Conservation (phyloP, 139 green algal species). For the Volvox africanus region DNA sequence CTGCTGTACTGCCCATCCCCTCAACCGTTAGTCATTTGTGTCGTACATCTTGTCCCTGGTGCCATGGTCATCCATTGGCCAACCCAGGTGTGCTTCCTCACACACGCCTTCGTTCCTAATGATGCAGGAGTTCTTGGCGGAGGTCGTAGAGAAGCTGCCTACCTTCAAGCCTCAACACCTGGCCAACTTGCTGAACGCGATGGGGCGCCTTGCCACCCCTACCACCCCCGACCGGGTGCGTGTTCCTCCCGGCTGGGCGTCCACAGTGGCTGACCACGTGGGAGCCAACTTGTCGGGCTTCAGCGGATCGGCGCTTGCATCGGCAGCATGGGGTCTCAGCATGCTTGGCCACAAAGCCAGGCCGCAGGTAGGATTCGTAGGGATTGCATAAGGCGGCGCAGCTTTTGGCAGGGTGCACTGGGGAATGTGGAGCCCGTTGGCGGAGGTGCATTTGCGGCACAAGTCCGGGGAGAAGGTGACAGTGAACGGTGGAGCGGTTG, state of each 20-base stretch:
- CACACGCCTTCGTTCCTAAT: too few relatives aligned
- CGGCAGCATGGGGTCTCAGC: conserved; percentile 32
- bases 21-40: too few relatives aligned
- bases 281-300: neutral
- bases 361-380: neutral
- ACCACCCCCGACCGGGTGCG: neutral
- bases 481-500: too few relatives aligned
- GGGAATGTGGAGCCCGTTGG: too few relatives aligned
- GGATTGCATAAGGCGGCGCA: too few relatives aligned
- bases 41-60: too few relatives aligned
- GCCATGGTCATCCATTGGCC: too few relatives aligned
- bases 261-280: conserved; percentile 19
- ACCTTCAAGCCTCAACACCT: conserved; percentile 48
- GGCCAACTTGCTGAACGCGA: conserved; percentile 50
- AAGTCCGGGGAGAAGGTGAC: too few relatives aligned
- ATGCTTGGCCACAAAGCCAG: conserved; percentile 7
- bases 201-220: conserved; percentile 36
- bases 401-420: too few relatives aligned
- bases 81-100: too few relatives aligned
- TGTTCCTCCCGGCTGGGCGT: conserved; percentile 31
- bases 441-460: too few relatives aligned
- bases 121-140: conserved; percentile 50
- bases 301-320: conserved; percentile 32
- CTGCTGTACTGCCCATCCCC: too few relatives aligned
- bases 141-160: conserved; percentile 55